A percentile compares a stretch with the other conserved stretches of the same genome.
Conservation (phyloP, 805 yeast genomes). For the Candida berthetii region DNA sequence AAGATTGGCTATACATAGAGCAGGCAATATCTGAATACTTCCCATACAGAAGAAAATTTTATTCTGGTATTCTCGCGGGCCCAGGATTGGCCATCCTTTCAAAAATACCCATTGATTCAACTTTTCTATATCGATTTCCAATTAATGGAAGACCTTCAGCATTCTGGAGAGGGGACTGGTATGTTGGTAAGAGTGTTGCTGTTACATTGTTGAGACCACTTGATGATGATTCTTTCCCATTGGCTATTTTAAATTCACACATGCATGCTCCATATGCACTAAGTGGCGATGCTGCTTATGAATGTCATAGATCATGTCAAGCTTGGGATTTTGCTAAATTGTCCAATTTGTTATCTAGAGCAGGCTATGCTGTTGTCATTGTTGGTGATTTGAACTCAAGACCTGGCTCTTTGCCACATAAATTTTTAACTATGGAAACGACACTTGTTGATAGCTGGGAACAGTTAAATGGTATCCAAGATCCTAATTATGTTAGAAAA, state of each 20-base stretch:
- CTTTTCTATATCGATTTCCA: conserved; percentile 80
- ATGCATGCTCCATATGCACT: conserved; percentile 94
- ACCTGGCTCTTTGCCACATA: conserved; percentile 81
- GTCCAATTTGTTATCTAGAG: conserved; percentile 50
- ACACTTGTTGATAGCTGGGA: conserved; percentile 82
- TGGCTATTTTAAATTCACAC: conserved; percentile 85
- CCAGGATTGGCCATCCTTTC: conserved; percentile 89
- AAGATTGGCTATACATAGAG: conserved; percentile 71
- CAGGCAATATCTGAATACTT: conserved; percentile 35
- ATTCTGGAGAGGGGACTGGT: conserved; percentile 94
- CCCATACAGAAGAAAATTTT: conserved; percentile 66
- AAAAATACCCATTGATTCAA: conserved; percentile 72
- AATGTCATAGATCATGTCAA: conserved; percentile 87
- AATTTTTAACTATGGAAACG: conserved; percentile 63
- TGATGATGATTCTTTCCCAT: conserved; percentile 37
- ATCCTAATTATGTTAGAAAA: conserved; percentile 32
- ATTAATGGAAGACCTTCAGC: conserved; percentile 94
- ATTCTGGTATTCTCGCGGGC: conserved; percentile 83
- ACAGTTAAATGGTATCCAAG: conserved; percentile 45
- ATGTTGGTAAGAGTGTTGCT: conserved; percentile 86
- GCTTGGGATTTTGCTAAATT: conserved; percentile 91
- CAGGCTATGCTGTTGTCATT: conserved; percentile 81
- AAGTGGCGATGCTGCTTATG: conserved; percentile 82
- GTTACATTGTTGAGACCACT: conserved; percentile 60
- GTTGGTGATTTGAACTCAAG: conserved; percentile 92